Conservation (phyloP, 768 basidiomycete species). For the Hericium erinaceus region DNA sequence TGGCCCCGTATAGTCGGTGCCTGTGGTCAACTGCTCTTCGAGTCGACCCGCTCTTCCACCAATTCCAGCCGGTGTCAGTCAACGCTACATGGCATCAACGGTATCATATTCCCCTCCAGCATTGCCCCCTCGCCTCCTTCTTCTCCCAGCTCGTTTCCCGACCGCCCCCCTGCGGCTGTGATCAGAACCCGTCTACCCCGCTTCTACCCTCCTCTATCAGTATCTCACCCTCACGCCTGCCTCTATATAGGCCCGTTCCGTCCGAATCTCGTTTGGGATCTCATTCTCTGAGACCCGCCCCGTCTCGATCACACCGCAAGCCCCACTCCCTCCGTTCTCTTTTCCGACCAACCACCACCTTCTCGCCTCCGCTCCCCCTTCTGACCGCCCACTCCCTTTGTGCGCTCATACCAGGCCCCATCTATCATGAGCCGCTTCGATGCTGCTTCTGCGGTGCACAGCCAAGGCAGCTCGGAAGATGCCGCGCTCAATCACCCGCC, state of each 20-base stretch:
- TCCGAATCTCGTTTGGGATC: background rate
- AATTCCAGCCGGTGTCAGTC: slow-evolving; percentile 14
- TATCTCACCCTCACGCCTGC: slow-evolving; percentile 9
- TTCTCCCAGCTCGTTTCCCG: background rate
- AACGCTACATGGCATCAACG: too few species aligned
- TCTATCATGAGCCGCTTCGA: slow-evolving; percentile 12
- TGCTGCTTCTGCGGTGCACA: slow-evolving; percentile 7
- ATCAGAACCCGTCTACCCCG: slow-evolving; percentile 11
- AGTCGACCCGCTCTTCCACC: too few species aligned
- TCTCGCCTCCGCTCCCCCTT: slow-evolving; percentile 8
- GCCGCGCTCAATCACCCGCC: background rate
- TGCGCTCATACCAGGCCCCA: slow-evolving; percentile 3
- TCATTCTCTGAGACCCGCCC: slow-evolving; percentile 9
- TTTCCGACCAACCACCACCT: background rate
- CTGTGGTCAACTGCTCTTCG: slow-evolving; percentile 1
- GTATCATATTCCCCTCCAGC: background rate
- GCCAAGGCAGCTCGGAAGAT: slow-evolving; percentile 7
- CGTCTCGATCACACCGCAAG: slow-evolving; percentile 14
- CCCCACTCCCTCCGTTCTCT: background rate
- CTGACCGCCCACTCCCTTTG: slow-evolving; percentile 6
- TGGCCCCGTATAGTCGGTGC: slow-evolving; percentile 2
- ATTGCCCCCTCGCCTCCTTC: slow-evolving; percentile 2
- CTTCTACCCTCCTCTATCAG: slow-evolving; percentile 11
- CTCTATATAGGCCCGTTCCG: background rate
- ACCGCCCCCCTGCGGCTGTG: slow-evolving; percentile 3